These are phyloP conservation scores for Paraphaeosphaeria sporulosa DNA, from an alignment of 2,329 filamentous ascomycete species.

Conservation along the genomic window DNA sequence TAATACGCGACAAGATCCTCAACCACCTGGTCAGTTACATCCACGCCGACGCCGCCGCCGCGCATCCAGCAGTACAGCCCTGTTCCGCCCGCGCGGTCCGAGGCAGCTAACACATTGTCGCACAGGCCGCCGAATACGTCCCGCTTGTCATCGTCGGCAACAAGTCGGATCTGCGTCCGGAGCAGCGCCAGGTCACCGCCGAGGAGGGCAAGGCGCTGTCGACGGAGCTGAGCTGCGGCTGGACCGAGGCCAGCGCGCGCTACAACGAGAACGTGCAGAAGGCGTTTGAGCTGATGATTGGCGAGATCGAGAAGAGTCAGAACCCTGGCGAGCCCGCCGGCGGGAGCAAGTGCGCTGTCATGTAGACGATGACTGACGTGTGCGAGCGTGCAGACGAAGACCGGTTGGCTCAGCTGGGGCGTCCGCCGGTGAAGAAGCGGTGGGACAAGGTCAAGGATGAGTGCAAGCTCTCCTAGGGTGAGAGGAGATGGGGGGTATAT, in stretches of 20 bases:
- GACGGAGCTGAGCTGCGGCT: constrained; percentile 88
- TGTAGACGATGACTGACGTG: constrained; percentile 65
- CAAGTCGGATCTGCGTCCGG: constrained; percentile 91
- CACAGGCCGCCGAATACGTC: constrained; percentile 86
- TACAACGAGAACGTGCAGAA: constrained; percentile 94
- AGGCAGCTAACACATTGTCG: constrained; percentile 20
- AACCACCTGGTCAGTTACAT: constrained; percentile 79
- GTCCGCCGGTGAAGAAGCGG: neutral
- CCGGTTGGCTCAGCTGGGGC: constrained; percentile 8
- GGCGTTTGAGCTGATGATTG: constrained; percentile 93
- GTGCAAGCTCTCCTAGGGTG: constrained; percentile 4
- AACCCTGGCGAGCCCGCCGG: constrained; percentile 85
- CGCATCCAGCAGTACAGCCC: constrained; percentile 8
- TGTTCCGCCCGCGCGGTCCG: constrained; percentile 7
- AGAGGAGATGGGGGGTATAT: neutral
- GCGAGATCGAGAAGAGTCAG: constrained; percentile 91
- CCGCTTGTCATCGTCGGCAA: constrained; percentile 96
- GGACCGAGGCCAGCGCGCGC: constrained; percentile 92
- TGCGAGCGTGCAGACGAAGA: constrained; percentile 11
- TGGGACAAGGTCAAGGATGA: constrained; percentile 4
- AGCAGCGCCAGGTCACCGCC: constrained; percentile 87
- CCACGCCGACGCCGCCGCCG: neutral
- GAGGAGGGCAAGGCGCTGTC: constrained; percentile 87
- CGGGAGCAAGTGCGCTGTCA: constrained; percentile 81
- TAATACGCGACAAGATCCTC: constrained; percentile 96